Conservation (phyloP, 495 filamentous ascomycete genomes). For the Aspergillus egyptiacus region DNA sequence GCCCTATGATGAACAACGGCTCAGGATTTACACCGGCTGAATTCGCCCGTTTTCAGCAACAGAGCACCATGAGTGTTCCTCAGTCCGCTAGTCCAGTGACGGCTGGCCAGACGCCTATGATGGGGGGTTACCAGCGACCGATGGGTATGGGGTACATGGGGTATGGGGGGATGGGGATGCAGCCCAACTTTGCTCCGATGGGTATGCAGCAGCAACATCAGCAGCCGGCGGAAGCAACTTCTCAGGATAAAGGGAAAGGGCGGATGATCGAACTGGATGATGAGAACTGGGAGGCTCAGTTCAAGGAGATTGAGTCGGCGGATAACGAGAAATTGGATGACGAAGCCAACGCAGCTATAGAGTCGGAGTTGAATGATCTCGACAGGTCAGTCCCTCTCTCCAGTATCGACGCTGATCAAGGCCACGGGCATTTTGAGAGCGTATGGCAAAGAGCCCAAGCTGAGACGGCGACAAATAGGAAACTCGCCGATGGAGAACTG, state of each 20-base stretch:
- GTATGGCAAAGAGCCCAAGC: slow-evolving; percentile 84
- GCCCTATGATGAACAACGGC: slow-evolving; percentile 37
- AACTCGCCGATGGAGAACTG: slow-evolving; percentile 59
- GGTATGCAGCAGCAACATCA: slow-evolving; percentile 47
- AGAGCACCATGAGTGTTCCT: slow-evolving; percentile 49
- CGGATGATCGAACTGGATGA: slow-evolving; percentile 92
- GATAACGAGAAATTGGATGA: slow-evolving; percentile 59
- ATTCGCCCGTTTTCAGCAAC: slow-evolving; percentile 77
- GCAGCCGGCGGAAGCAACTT: slow-evolving; percentile 41
- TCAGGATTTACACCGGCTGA: slow-evolving; percentile 74
- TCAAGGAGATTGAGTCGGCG: slow-evolving; percentile 76
- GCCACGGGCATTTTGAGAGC: slow-evolving; percentile 79
- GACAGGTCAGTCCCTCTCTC: slow-evolving; percentile 67
- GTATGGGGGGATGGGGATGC: slow-evolving; percentile 41
- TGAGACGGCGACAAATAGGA: slow-evolving; percentile 67
- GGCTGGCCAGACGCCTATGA: slow-evolving; percentile 39
- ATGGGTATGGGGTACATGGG: slow-evolving; percentile 51
- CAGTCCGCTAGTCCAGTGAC: slow-evolving; percentile 52
- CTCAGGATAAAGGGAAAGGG: slow-evolving; percentile 75
- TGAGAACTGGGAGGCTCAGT: slow-evolving; percentile 91
- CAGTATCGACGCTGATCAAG: slow-evolving; percentile 30
- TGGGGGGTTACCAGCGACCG: slow-evolving; percentile 54
- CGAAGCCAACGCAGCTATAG: slow-evolving; percentile 69
- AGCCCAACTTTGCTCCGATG: slow-evolving; percentile 29
- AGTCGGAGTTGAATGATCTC: slow-evolving; percentile 82